Conservation (phyloP, 176 grass and related monocot genomes). For the Carex parvula region DNA sequence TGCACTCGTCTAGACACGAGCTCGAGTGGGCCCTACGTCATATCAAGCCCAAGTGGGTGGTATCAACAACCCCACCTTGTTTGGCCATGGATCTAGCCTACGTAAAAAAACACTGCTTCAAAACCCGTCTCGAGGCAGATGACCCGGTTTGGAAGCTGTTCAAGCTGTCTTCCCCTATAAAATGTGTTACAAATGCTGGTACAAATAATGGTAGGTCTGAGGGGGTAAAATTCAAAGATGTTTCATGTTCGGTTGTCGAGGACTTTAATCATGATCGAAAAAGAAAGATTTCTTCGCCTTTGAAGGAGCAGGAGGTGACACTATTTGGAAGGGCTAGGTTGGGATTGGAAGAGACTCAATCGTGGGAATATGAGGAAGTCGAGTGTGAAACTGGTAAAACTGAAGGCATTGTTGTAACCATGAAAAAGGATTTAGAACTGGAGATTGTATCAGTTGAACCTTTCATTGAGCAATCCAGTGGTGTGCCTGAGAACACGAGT, state of each 20-base stretch:
- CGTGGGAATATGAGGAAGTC: conserved; percentile 13
- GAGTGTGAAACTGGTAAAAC: not conserved
- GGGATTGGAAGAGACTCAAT: conserved; percentile 31
- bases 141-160: conserved; percentile 68
- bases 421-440: conserved; percentile 17
- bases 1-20: conserved; percentile 64
- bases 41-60: conserved; percentile 59
- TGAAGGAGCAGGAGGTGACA: conserved; percentile 30
- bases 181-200: not conserved
- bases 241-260: not conserved
- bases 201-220: not conserved
- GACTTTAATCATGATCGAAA: not conserved
- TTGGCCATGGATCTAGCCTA: conserved; percentile 57
- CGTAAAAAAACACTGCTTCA: conserved; percentile 63
- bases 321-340: conserved; percentile 70
- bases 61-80: conserved; percentile 59
- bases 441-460: not conserved
- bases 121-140: conserved; percentile 36
- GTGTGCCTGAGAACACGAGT: not conserved
- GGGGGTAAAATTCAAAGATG: not conserved
- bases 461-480: not conserved
- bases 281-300: conserved; percentile 24
- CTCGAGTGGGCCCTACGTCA: conserved; percentile 47
- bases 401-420: not conserved
- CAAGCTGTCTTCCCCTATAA: conserved; percentile 14